Evolutionary conservation across 352 stramenopile genomes (phyloP), one percentile per base, ranked within the genome.

Genomic region (Globisporangium radiosum): DNA sequence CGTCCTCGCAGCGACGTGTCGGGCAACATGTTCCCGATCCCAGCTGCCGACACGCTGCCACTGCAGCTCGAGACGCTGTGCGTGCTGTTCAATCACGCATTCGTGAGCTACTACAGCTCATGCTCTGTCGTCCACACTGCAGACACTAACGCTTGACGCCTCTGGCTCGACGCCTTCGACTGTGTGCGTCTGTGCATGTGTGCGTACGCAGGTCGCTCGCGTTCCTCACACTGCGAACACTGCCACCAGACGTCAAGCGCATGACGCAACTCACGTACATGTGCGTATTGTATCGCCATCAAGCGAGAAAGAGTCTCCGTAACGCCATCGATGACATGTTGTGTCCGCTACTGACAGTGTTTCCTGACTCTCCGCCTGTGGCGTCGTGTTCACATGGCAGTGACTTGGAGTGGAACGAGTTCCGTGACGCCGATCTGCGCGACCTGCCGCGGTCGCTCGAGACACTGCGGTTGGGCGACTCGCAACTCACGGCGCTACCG

Each of bases 331-430:
- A 25, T 51, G 13, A 14, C 1, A 15, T 37, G 8, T 19, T 33
- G 25, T 17, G 14, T 19, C 5, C 8, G 11, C 37, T 14, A n/a
- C 11, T 17, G 13, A 17, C 5, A 5, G 11, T 36, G 13, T n/a
- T 44, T 3, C 15, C 37, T 14, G 10, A 42, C 36, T 11, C 33
- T 44, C 7, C 13, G 2, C 19, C 7, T 40, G 13, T 50, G n/a
- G 25, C 25, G 25, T 33, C 25, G 25, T 33, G 25, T 2, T 33
- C 25, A 33, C 25, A 33, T 33, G n/a, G 38, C 37, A 80, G 72
- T 15, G 67, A 80, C 15, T 63, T 77, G 0, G 67, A 66, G 10
- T 71, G 57, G 66, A 80, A 80, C 53, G 57, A 66, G 4, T 73
- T 77, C 40, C 66, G 62, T 38, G 43, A 69, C 9, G 42, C 67